Evolutionary conservation across 1,139 yeast species (phyloP).

Genomic region (Suhomyces panamericanus): DNA sequence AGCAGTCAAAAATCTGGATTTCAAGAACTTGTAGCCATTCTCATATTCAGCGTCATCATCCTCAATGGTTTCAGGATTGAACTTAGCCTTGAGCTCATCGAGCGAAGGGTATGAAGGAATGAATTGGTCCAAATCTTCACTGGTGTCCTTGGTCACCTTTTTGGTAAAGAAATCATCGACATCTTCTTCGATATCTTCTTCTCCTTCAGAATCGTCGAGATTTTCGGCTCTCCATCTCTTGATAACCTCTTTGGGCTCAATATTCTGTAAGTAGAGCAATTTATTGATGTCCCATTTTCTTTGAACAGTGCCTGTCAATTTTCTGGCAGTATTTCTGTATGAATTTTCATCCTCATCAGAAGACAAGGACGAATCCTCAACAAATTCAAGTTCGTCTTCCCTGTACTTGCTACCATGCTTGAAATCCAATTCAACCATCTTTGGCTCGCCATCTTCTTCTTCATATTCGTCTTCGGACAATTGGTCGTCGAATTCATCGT

Average conservation of each 20-base stretch:
- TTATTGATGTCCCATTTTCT: conserved; percentile 79
- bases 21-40: conserved; percentile 48
- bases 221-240: conserved; percentile 66
- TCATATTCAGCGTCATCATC: conserved; percentile 45
- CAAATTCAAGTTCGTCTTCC: conserved; percentile 53
- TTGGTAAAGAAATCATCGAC: conserved; percentile 59
- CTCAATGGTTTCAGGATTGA: conserved; percentile 41
- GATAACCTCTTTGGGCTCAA: conserved; percentile 74
- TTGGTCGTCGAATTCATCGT: conserved; percentile 47
- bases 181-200: conserved; percentile 54
- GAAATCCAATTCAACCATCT: conserved; percentile 53
- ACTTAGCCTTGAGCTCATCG: conserved; percentile 54
- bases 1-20: conserved; percentile 66
- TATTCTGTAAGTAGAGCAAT: conserved; percentile 72
- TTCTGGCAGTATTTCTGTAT: conserved; percentile 50
- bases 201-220: conserved; percentile 51
- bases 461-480: conserved; percentile 37
- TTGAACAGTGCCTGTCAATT: conserved; percentile 38
- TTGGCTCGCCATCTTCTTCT: conserved; percentile 37
- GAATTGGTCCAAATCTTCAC: conserved; percentile 35
- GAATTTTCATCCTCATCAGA: conserved; percentile 40
- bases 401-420: conserved; percentile 31
- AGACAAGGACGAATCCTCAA: conserved; percentile 46
- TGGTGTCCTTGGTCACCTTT: conserved; percentile 33
- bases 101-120: conserved; percentile 44